phyloP scores from a whole-genome alignment of 2,329 filamentous ascomycete species.

The Paramyrothecium roridum region DNA sequence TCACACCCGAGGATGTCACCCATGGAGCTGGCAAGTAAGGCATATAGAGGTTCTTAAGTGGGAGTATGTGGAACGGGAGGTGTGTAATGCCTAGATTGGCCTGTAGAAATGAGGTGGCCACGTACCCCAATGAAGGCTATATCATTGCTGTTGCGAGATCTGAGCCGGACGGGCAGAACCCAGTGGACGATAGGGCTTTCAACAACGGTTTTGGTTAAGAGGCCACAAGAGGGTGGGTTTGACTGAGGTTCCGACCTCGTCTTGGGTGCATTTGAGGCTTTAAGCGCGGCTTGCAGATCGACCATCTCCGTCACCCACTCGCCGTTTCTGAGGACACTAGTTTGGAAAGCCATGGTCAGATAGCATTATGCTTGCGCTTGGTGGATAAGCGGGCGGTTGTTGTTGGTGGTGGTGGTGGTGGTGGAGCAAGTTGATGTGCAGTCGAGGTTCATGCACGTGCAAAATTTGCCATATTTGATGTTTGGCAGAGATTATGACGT shows the following conservation, averaged over 20 bases:
- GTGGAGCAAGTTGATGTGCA: too few species aligned
- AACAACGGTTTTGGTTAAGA: slow-evolving; percentile 76
- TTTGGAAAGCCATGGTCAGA: slow-evolving; percentile 44
- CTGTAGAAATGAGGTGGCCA: slow-evolving; percentile 14
- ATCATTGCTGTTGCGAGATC: slow-evolving; percentile 70
- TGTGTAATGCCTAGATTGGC: background rate
- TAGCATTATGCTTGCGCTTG: background rate
- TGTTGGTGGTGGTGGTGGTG: too few species aligned
- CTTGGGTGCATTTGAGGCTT: slow-evolving; percentile 29
- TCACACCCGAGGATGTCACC: background rate
- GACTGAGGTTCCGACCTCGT: slow-evolving; percentile 24
- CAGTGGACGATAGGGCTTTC: slow-evolving; percentile 72
- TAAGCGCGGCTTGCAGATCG: slow-evolving; percentile 38
- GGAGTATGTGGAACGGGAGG: background rate
- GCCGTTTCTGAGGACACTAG: slow-evolving; percentile 50
- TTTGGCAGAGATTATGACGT: too few species aligned
- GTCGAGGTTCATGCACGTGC: too few species aligned
- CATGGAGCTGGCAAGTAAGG: slow-evolving; percentile 1
- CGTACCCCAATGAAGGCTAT: slow-evolving; percentile 80
- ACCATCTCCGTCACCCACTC: slow-evolving; percentile 55
- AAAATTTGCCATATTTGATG: too few species aligned
- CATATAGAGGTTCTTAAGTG: background rate
- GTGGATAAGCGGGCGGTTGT: too few species aligned
- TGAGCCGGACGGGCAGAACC: slow-evolving; percentile 76
- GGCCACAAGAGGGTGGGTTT: slow-evolving; percentile 56